Evolutionary conservation across 495 filamentous ascomycete species (phyloP).

Genomic region (Neurospora sp.): DNA sequence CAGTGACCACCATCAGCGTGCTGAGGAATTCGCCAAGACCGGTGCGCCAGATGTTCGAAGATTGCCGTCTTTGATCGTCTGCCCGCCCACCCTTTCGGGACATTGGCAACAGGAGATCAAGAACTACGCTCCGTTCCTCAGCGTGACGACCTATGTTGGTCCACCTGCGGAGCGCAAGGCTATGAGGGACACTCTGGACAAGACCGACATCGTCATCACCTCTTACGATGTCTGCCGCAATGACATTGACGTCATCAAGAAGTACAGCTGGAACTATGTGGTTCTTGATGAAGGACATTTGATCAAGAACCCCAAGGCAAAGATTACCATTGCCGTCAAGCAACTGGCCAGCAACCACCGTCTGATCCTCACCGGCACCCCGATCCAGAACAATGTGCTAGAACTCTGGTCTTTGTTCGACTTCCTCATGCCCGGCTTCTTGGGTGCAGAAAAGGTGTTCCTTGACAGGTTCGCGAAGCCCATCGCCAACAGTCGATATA

Average conservation of each 20-base stretch:
- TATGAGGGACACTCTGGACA: conserved; percentile 53
- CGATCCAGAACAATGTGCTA: conserved; percentile 95
- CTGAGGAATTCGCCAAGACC: conserved; percentile 78
- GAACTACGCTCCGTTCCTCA: conserved; percentile 88
- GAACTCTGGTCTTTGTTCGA: conserved; percentile 97
- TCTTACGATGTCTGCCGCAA: conserved; percentile 97
- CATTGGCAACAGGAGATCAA: conserved; percentile 98
- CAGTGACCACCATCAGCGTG: conserved; percentile 88
- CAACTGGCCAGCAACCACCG: conserved; percentile 80
- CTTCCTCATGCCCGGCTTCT: conserved; percentile 97
- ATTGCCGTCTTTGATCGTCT: conserved; percentile 87
- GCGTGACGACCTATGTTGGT: conserved; percentile 80
- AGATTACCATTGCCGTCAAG: conserved; percentile 87
- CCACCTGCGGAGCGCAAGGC: conserved; percentile 67
- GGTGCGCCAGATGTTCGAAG: conserved; percentile 62
- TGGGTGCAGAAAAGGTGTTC: conserved; percentile 98
- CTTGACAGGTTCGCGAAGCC: conserved; percentile 95
- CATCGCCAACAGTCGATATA: conserved; percentile 86
- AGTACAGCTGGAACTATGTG: conserved; percentile 91
- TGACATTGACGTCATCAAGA: conserved; percentile 72
- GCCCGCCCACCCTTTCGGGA: conserved; percentile 92
- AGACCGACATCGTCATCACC: conserved; percentile 86
- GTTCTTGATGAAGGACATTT: conserved; percentile 96
- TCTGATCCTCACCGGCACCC: conserved; percentile 90
- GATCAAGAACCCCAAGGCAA: conserved; percentile 96